Evolutionary conservation across 768 basidiomycete species (phyloP).

Genomic region (Steccherinum ochraceum): DNA sequence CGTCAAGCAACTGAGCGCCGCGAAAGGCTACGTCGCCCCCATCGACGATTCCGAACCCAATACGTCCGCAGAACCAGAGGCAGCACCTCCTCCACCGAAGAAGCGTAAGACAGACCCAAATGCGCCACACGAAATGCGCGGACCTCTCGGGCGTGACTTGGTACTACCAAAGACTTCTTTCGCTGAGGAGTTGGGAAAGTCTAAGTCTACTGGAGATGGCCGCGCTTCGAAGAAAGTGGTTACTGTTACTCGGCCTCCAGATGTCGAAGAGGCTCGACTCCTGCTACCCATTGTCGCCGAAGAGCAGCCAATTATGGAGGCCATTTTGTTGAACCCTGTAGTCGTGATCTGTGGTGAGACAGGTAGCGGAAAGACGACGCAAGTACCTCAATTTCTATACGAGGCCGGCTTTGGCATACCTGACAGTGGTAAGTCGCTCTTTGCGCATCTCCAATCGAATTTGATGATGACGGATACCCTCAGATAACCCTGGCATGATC

Average conservation of each 20-base stretch:
- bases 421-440: slow-evolving; percentile 56
- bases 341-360: slow-evolving; percentile 92
- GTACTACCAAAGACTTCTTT: slow-evolving; percentile 63
- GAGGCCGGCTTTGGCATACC: slow-evolving; percentile 91
- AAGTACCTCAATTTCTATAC: slow-evolving; percentile 96
- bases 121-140: slow-evolving; percentile 46
- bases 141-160: slow-evolving; percentile 75
- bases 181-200: slow-evolving; percentile 38
- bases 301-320: slow-evolving; percentile 92
- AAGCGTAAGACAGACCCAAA: slow-evolving; percentile 38
- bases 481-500: slow-evolving; percentile 97
- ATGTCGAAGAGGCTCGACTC: slow-evolving; percentile 71
- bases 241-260: slow-evolving; percentile 54
- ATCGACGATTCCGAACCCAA: not conserved
- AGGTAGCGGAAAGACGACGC: slow-evolving; percentile 97
- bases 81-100: slow-evolving; percentile 27
- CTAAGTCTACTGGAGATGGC: slow-evolving; percentile 6
- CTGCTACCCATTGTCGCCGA: slow-evolving; percentile 86
- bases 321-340: slow-evolving; percentile 79
- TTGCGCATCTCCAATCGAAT: not conserved
- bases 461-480: not conserved
- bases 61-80: not conserved
- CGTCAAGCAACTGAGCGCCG: slow-evolving; percentile 58
- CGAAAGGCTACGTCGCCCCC: slow-evolving; percentile 35
- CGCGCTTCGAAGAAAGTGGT: slow-evolving; percentile 32